Evolutionary conservation across 1,139 yeast species (phyloP), one percentile per base, ranked within the genome.

Genomic region (Saccharomyces hybrid): DNA sequence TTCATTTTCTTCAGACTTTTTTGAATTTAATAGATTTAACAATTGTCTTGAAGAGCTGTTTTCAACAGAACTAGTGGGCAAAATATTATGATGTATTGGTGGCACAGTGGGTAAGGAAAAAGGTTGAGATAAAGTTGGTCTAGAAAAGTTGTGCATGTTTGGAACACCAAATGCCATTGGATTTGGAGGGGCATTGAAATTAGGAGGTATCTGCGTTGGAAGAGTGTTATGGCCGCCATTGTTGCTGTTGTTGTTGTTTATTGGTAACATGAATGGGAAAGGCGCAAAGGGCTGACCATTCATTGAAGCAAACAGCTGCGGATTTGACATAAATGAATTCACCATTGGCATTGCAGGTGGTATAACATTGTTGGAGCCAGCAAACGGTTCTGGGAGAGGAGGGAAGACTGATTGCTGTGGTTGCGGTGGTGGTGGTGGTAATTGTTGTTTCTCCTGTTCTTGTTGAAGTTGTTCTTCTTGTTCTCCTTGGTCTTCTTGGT

Each of bases 71-170:
- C 53, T 50, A 48, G 50, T 20, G 52, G 55, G 11, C 59, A 62
- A 52, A 56, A 20, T 20, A 20, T 20, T 20, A 3, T 20, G 23
- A 20, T 20, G 23, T 20, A 20, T 3, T 20, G 23, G 23, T 20
- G 68, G 42, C 6, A 13, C 23, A 3, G 20, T 7, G 11, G 28
- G 42, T 31, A 23, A 3, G 32, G 44, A 11, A 23, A 27, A 13
- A 4, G 46, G 13, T 20, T 14, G 59, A n/a, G 60, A 68, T 46
- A 71, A 65, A 2, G 80, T 78, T 42, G 76, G 75, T 60, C 74
- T 78, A 49, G 73, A 73, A 47, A 79, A 69, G 5, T 74, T 65
- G 25, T 73, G 76, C 2, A 81, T 77, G 47, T 73, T 73, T 32
- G 83, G 83, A 28, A 73, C 73, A 50, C 61, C 54, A 20, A 55